Evolutionary conservation across 257 asterid genomes (phyloP).

Genomic region (Forsythia suspensa): DNA sequence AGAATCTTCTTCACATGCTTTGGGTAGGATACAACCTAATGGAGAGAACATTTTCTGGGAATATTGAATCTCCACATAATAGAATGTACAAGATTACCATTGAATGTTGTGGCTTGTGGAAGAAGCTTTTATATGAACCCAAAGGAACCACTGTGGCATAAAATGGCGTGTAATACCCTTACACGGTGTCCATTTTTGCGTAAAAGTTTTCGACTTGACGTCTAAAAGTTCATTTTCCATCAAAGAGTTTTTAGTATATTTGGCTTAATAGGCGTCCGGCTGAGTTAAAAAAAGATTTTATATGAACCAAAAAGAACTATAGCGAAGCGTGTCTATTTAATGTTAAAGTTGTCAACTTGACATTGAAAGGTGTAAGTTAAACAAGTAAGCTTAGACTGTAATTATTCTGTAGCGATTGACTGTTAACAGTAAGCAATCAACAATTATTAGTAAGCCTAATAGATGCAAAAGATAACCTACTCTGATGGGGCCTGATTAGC

Average conservation of each 20-base stretch:
- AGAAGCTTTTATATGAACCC: not conserved
- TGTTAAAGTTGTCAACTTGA: not conserved
- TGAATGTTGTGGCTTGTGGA: not conserved
- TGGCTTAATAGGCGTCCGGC: not conserved
- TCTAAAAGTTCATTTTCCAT: not conserved
- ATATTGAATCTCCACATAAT: not conserved
- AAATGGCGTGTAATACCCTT: not conserved
- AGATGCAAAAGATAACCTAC: slow-evolving; percentile 36
- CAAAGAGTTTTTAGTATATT: not conserved
- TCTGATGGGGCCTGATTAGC: slow-evolving; percentile 65
- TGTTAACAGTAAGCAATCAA: not conserved
- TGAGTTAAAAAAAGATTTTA: not conserved
- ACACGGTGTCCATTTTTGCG: not conserved
- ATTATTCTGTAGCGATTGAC: not conserved
- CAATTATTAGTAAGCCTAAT: slow-evolving; percentile 1
- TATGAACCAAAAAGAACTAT: not conserved
- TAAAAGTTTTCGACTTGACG: not conserved
- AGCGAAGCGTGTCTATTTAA: not conserved
- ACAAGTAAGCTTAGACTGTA: not conserved
- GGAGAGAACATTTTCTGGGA: not conserved
- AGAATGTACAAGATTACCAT: not conserved
- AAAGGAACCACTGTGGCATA: not conserved
- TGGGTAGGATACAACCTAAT: not conserved
- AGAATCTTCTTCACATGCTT: not conserved
- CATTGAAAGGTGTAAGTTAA: not conserved